Percentiles rank a stretch among this genome's conserved stretches.
Evolutionary conservation across 164 flowering plant species (phyloP).

Genomic region (Nymphaea thermarum): DNA sequence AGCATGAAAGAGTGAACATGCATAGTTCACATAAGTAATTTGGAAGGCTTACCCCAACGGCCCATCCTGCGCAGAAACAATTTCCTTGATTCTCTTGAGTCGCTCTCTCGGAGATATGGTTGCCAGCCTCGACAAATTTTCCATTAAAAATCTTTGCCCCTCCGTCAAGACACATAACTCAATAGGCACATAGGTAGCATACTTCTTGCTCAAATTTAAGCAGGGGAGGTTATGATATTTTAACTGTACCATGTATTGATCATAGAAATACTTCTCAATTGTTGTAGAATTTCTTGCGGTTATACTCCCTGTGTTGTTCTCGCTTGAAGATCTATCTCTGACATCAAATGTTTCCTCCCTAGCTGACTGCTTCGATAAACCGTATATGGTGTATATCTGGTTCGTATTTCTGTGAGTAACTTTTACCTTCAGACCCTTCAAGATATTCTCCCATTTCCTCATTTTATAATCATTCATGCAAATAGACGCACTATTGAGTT

Average conservation of each 20-base stretch:
- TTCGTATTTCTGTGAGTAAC: constrained; percentile 52
- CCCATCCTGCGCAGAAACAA: constrained; percentile 34
- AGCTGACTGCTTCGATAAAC: constrained; percentile 24
- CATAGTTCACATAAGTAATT: no score
- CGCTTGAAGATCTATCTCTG: not conserved
- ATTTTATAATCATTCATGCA: not conserved
- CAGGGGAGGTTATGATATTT: constrained; percentile 38
- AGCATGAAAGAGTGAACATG: not conserved
- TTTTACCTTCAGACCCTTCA: constrained; percentile 43
- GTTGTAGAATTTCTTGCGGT: constrained; percentile 14
- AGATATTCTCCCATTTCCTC: constrained; percentile 14
- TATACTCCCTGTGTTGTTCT: constrained; percentile 21
- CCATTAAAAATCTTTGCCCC: constrained; percentile 65
- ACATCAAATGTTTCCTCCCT: not conserved
- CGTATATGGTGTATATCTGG: constrained; percentile 37
- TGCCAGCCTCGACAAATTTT: constrained; percentile 22
- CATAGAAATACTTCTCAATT: constrained; percentile 37
- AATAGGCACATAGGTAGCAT: constrained; percentile 52
- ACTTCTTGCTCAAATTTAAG: constrained; percentile 42
- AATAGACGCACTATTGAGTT: not conserved
- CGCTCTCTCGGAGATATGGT: constrained; percentile 26
- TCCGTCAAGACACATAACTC: constrained; percentile 60
- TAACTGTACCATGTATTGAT: constrained; percentile 31
- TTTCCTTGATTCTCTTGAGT: constrained; percentile 22
- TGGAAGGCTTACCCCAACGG: constrained; percentile 47